phyloP scores from a whole-genome alignment of 2,329 filamentous ascomycete genomes.

The Kalaharituber pfeilii region DNA sequence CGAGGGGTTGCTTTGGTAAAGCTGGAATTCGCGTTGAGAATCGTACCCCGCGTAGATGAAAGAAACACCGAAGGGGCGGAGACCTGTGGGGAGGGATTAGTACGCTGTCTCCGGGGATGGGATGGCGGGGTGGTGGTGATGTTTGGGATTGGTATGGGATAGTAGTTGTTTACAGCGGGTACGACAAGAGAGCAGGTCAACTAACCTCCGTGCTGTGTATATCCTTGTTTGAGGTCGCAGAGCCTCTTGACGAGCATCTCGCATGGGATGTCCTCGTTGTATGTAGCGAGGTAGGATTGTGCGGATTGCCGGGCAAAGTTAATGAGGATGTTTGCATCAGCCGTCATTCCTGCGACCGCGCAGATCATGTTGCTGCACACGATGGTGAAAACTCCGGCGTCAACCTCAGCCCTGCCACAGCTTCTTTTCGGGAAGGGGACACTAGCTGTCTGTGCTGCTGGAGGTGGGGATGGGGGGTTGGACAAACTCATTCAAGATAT shows the following conservation, averaged over 20 bases:
- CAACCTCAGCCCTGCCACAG: too few relatives aligned
- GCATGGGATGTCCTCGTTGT: constrained; percentile 99
- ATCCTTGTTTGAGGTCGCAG: constrained; percentile 97
- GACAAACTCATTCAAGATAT: constrained; percentile 84
- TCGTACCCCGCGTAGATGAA: constrained; percentile 99
- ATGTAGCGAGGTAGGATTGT: constrained; percentile 93
- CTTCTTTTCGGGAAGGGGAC: too few relatives aligned
- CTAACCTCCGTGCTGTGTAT: constrained; percentile 79
- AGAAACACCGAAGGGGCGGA: constrained; percentile 92
- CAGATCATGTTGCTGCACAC: constrained; percentile 93
- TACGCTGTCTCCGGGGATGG: constrained; percentile 5
- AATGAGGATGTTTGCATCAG: constrained; percentile 99
- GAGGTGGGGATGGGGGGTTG: too few relatives aligned
- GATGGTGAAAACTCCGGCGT: too few relatives aligned
- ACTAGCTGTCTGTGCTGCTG: too few relatives aligned
- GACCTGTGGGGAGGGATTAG: constrained; percentile 31
- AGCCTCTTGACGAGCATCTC: constrained; percentile 93
- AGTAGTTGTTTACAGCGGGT: neutral
- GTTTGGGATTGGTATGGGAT: neutral
- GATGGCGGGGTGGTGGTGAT: constrained; percentile 1
- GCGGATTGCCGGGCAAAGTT: constrained; percentile 97
- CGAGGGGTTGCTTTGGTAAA: constrained; percentile 96
- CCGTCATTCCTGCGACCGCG: constrained; percentile 96
- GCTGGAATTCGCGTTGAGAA: constrained; percentile 86
- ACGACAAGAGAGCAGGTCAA: constrained; percentile 3